Conservation (phyloP, 768 basidiomycete genomes). For the Paxillus rubicundulus region DNA sequence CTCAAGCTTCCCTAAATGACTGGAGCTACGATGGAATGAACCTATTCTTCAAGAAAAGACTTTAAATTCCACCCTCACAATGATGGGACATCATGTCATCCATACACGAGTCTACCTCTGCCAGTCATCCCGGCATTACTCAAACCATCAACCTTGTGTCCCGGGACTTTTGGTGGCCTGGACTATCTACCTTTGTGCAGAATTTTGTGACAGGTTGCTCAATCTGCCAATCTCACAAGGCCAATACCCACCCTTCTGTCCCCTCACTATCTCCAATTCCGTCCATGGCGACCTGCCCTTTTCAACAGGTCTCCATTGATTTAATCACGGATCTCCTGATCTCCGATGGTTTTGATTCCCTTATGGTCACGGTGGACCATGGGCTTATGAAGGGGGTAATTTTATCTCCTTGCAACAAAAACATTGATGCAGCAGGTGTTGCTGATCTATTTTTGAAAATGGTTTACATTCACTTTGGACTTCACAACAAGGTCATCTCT, state of each 20-base stretch:
- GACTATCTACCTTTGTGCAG: not conserved
- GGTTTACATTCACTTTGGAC: no score
- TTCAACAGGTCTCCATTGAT: not conserved
- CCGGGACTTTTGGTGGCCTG: slow-evolving; percentile 3
- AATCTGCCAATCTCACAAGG: slow-evolving; percentile 10
- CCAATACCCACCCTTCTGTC: not conserved
- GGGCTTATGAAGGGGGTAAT: not conserved
- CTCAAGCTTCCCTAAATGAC: no score
- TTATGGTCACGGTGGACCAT: not conserved
- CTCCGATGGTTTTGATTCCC: no score
- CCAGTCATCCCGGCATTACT: not conserved
- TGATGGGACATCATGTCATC: no score
- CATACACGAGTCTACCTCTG: no score
- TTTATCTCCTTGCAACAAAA: not conserved
- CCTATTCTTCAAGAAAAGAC: no score
- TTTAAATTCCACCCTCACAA: no score
- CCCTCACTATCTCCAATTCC: not conserved
- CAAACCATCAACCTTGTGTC: not conserved
- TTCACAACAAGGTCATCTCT: no score
- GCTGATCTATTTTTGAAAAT: no score
- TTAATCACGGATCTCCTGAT: not conserved
- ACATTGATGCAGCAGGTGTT: not conserved
- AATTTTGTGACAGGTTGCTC: not conserved
- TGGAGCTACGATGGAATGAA: no score
- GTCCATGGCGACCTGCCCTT: not conserved